phyloP scores from a whole-genome alignment of 2,329 filamentous ascomycete species.

The Fusarium camptoceras region DNA sequence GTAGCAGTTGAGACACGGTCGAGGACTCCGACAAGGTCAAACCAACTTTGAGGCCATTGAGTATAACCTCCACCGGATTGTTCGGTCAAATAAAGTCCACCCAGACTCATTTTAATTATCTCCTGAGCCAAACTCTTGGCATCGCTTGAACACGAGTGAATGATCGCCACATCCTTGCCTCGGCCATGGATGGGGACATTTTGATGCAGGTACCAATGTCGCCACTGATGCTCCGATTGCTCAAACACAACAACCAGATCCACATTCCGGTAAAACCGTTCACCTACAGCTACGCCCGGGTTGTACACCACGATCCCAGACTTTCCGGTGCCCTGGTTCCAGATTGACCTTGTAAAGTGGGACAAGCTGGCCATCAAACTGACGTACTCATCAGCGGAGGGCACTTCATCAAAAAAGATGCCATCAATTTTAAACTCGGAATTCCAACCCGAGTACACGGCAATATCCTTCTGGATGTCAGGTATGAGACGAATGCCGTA shows the following conservation, averaged over 20 bases:
- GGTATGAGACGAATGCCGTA: conserved; percentile 17
- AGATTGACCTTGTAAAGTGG: conserved; percentile 13
- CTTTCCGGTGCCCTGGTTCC: background rate
- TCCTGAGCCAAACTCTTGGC: conserved; percentile 11
- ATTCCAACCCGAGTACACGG: conserved; percentile 28
- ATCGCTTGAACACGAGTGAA: conserved; percentile 23
- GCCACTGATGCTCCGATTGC: conserved; percentile 8
- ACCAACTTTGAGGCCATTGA: conserved; percentile 17
- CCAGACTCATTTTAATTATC: conserved; percentile 12
- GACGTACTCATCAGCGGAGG: background rate
- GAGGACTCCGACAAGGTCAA: background rate
- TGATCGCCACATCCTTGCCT: conserved; percentile 20
- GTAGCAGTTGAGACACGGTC: background rate
- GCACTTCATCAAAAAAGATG: conserved; percentile 38
- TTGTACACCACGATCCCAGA: background rate
- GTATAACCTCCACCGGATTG: conserved; percentile 30
- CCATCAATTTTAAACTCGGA: conserved; percentile 20
- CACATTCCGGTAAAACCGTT: background rate
- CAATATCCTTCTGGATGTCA: conserved; percentile 19
- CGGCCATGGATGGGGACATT: background rate
- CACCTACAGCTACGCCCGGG: background rate
- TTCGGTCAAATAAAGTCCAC: conserved; percentile 32
- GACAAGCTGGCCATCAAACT: conserved; percentile 11
- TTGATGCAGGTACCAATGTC: background rate
- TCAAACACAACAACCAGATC: conserved; percentile 1